Evolutionary conservation across 202 grass and related monocot genomes (phyloP), one percentile per base, ranked within the genome.

Genomic region (Digitaria exilis): DNA sequence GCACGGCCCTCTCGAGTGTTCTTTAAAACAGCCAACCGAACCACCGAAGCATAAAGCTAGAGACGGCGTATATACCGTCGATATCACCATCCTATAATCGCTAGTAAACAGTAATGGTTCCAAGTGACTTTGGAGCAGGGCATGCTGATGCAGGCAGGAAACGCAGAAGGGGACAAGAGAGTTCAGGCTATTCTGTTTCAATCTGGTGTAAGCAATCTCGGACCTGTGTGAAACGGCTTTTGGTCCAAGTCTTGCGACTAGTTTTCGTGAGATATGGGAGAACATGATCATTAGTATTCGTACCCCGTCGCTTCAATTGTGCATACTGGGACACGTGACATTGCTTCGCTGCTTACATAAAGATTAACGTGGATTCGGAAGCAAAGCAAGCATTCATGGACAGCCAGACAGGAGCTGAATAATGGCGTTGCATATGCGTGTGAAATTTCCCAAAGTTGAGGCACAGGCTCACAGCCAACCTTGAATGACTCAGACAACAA

Each of bases 361-460:
- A 5, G 22, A 71, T 26, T 71, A 5, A 52, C 55, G 52, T 71
- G 65, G 52, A 72, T 46, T 42, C 37, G 32, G 75, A 63, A 79
- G 75, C 44, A 78, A 63, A 79, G 75, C 44, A 78, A 78, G 57
- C 54, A n/a, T 29, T 15, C 30, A 21, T 37, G 16, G 5, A 3
- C 11, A 28, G 12, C n/a, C n/a, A n/a, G 11, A 2, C 28, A 63
- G 29, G 29, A 63, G 3, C 60, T 34, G 29, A 71, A 28, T 2
- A 13, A 48, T 35, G 39, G 8, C n/a, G 6, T 48, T 19, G 42
- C 15, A 74, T 1, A 62, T 25, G 56, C 80, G 43, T 54, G 59
- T 55, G 48, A 11, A 80, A 26, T 80, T 80, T 54, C 17, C 63
- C 64, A 68, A 68, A 21, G 44, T 30, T 41, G 30, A 55, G n/a